phyloP scores from a whole-genome alignment of 2,329 filamentous ascomycete genomes.

The Salinomyces thailandicus region DNA sequence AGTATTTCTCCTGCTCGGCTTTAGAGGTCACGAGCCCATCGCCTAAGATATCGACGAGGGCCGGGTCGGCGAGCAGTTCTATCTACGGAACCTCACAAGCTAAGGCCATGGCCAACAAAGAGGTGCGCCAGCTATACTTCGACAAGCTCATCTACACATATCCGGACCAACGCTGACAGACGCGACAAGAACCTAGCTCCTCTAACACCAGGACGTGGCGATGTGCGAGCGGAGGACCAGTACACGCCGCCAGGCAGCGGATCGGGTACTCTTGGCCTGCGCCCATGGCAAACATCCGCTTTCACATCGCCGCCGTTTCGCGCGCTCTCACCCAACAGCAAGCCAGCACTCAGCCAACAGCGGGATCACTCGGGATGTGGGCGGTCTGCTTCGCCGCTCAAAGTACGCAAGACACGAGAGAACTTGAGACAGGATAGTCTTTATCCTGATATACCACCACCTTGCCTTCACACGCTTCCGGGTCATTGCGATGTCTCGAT shows the following conservation, averaged over 20 bases:
- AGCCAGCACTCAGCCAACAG: constrained; percentile 20
- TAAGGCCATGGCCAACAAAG: too few species aligned
- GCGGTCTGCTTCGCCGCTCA: constrained; percentile 20
- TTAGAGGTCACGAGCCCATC: too few species aligned
- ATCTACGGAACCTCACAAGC: too few species aligned
- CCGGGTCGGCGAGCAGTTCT: too few species aligned
- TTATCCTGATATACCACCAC: constrained; percentile 18
- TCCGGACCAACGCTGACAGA: too few species aligned
- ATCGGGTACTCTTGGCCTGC: constrained; percentile 10
- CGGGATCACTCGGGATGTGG: constrained; percentile 25
- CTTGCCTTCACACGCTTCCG: constrained; percentile 6
- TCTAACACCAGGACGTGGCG: constrained; percentile 2
- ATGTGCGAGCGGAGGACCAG: constrained; percentile 4
- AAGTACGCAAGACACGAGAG: constrained; percentile 27
- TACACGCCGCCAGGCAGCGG: constrained; percentile 11
- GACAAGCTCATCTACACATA: too few species aligned
- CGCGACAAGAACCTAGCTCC: constrained; percentile 15
- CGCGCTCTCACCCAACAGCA: constrained; percentile 20
- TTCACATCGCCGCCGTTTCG: constrained; percentile 12
- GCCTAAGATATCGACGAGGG: too few species aligned
- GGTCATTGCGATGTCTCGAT: too few species aligned
- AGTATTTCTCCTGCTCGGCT: too few species aligned
- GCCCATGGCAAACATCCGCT: constrained; percentile 12
- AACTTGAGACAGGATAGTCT: constrained; percentile 18
- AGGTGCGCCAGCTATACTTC: too few species aligned